phyloP scores from a whole-genome alignment of 2,329 filamentous ascomycete genomes.

The Dactylella cylindrospora region DNA sequence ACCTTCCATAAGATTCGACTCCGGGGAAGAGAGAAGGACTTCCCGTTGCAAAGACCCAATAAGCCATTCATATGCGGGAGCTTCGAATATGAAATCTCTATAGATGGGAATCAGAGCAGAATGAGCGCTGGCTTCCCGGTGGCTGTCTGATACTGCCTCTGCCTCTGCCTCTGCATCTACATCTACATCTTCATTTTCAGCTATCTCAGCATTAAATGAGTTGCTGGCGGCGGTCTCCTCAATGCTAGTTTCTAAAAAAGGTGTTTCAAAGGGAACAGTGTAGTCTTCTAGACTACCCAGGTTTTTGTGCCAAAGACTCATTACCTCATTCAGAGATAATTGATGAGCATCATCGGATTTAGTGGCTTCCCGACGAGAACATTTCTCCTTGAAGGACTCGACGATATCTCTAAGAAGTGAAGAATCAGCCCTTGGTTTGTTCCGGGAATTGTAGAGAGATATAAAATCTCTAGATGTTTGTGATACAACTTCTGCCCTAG shows the following conservation, averaged over 20 bases:
- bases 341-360: background rate
- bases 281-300: background rate
- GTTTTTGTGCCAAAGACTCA: background rate
- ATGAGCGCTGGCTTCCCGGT: background rate
- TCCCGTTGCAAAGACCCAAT: slow-evolving; percentile 23
- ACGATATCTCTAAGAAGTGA: background rate
- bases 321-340: slow-evolving; percentile 1
- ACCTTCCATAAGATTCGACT: slow-evolving; percentile 18
- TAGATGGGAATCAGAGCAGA: background rate
- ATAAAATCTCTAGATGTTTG: background rate
- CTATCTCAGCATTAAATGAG: background rate
- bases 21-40: slow-evolving; percentile 1
- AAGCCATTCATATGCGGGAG: slow-evolving; percentile 40
- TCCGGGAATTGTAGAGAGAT: background rate
- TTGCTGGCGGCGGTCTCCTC: too few relatives aligned
- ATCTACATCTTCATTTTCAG: background rate
- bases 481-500: too few relatives aligned
- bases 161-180: background rate
- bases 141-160: background rate
- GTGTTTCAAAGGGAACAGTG: too few relatives aligned
- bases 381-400: background rate
- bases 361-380: background rate
- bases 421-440: background rate
- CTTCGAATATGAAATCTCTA: slow-evolving; percentile 18
- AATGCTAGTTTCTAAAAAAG: too few relatives aligned